Evolutionary conservation across 495 filamentous ascomycete genomes (phyloP).

Genomic region (Tuber umbilicatum): DNA sequence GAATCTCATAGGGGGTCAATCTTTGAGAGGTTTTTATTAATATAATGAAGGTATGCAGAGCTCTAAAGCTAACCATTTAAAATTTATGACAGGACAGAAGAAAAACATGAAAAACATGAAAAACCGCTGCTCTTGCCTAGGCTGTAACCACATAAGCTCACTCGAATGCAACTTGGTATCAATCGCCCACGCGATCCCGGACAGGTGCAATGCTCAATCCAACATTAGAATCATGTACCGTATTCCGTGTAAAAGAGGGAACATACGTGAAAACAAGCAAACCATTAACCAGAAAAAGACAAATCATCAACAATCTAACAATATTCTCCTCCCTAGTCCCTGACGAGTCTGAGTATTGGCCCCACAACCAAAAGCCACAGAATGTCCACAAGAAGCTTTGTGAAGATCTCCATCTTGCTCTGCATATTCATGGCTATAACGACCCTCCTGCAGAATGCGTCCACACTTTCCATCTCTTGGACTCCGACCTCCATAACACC

Average conservation of each 20-base stretch:
- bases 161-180: background rate
- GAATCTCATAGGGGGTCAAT: background rate
- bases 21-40: background rate
- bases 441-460: conserved; percentile 34
- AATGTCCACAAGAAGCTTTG: conserved; percentile 16
- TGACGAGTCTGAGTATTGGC: conserved; percentile 17
- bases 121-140: background rate
- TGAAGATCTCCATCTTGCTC: conserved; percentile 13
- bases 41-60: background rate
- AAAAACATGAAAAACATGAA: background rate
- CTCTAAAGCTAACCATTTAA: background rate
- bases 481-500: conserved; percentile 33
- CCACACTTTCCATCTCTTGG: conserved; percentile 31
- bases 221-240: background rate
- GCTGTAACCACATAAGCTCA: background rate
- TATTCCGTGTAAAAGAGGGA: background rate
- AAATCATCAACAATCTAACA: background rate
- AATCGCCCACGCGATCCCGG: background rate
- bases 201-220: background rate
- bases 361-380: conserved; percentile 21
- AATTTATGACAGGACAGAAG: background rate
- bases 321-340: conserved; percentile 1
- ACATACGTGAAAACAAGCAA: background rate
- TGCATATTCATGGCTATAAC: conserved; percentile 31
- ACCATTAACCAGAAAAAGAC: background rate